phyloP scores from a whole-genome alignment of 1,139 yeast species.

The Geotrichum europaeum region DNA sequence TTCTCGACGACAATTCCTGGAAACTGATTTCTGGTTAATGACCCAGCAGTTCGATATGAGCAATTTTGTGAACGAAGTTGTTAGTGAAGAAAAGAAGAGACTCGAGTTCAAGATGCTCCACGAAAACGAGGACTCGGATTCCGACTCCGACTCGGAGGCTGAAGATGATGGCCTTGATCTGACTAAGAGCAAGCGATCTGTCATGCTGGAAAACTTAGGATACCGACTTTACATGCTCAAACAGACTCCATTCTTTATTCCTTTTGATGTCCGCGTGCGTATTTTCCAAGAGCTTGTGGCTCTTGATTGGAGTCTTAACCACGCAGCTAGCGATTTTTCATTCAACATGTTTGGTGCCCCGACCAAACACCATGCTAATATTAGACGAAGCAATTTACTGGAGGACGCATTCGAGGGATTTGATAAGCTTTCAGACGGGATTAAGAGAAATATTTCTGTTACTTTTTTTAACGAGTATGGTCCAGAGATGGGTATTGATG shows the following conservation, averaged over 20 bases:
- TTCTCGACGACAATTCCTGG: slow-evolving; percentile 54
- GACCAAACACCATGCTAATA: slow-evolving; percentile 41
- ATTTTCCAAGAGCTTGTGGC: slow-evolving; percentile 61
- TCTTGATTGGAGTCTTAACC: slow-evolving; percentile 21
- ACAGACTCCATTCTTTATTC: slow-evolving; percentile 70
- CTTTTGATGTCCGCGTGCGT: slow-evolving; percentile 66
- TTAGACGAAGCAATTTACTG: slow-evolving; percentile 62
- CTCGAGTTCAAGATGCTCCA: slow-evolving; percentile 17
- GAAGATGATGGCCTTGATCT: slow-evolving; percentile 8
- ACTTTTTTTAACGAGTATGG: slow-evolving; percentile 69
- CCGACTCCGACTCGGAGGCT: slow-evolving; percentile 15
- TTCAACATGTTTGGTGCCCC: slow-evolving; percentile 24
- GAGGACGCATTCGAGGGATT: slow-evolving; percentile 69
- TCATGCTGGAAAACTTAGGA: slow-evolving; percentile 13
- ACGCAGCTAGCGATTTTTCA: slow-evolving; percentile 20
- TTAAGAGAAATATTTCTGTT: slow-evolving; percentile 59
- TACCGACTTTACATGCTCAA: slow-evolving; percentile 48
- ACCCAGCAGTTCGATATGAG: slow-evolving; percentile 25
- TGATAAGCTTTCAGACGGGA: slow-evolving; percentile 41
- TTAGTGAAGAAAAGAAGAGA: slow-evolving; percentile 39
- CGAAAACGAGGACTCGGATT: slow-evolving; percentile 20
- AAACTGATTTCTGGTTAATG: slow-evolving; percentile 53
- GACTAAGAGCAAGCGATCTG: not conserved
- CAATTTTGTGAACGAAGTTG: slow-evolving; percentile 34
- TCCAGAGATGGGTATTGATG: slow-evolving; percentile 86